phyloP scores from a whole-genome alignment of 2,329 filamentous ascomycete species.

The Cercospora nicotianae region DNA sequence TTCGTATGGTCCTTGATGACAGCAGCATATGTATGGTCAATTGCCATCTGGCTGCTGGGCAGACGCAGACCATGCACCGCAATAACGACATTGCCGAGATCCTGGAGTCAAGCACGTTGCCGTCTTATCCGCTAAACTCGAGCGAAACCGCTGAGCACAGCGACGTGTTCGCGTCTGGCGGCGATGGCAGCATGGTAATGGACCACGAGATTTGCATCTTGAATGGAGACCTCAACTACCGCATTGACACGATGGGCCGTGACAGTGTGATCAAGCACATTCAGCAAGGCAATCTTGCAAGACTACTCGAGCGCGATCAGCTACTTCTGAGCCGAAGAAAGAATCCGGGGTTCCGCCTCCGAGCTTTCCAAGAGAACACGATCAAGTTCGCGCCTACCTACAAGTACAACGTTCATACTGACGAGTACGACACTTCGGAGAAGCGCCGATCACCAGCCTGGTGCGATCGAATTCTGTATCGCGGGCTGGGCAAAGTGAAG shows the following conservation, averaged over 20 bases:
- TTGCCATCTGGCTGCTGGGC: slow-evolving; percentile 92
- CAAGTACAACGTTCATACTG: slow-evolving; percentile 96
- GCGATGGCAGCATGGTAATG: slow-evolving; percentile 89
- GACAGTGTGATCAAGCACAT: slow-evolving; percentile 88
- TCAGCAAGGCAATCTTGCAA: slow-evolving; percentile 74
- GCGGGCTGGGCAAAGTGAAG: slow-evolving; percentile 76
- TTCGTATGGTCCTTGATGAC: slow-evolving; percentile 92
- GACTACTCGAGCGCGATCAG: slow-evolving; percentile 91
- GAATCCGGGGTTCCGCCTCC: slow-evolving; percentile 84
- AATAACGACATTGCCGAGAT: slow-evolving; percentile 93
- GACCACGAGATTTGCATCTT: slow-evolving; percentile 97
- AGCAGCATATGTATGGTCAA: slow-evolving; percentile 95
- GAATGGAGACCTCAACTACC: slow-evolving; percentile 96
- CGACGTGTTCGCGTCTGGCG: slow-evolving; percentile 84
- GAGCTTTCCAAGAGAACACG: slow-evolving; percentile 84
- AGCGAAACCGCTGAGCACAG: slow-evolving; percentile 56
- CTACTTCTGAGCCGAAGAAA: slow-evolving; percentile 83
- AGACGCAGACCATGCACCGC: slow-evolving; percentile 82
- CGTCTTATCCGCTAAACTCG: slow-evolving; percentile 56
- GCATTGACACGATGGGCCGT: slow-evolving; percentile 94
- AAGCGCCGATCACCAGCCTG: slow-evolving; percentile 93
- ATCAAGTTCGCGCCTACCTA: slow-evolving; percentile 95
- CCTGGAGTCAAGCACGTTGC: slow-evolving; percentile 75
- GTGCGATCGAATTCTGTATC: slow-evolving; percentile 92
- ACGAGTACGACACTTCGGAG: slow-evolving; percentile 84